Conservation (phyloP, 768 basidiomycete species). For the Amanita subjunquillea region DNA sequence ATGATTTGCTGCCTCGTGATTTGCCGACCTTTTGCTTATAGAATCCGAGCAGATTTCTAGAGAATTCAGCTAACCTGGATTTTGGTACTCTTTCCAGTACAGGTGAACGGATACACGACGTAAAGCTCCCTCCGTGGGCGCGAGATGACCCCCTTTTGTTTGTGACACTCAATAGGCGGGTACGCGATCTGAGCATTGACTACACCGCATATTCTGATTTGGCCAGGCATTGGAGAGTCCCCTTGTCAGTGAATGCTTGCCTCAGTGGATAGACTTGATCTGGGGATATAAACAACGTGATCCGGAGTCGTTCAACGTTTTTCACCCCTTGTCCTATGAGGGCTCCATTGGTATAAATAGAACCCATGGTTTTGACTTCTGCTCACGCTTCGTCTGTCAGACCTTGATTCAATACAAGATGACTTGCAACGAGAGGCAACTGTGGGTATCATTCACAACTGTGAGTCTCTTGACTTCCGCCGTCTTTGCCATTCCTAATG, state of each 20-base stretch:
- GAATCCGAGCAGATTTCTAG: slow-evolving; percentile 50
- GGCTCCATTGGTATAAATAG: slow-evolving; percentile 61
- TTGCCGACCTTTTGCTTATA: neutral
- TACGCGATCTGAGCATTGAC: slow-evolving; percentile 17
- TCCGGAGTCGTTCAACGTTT: slow-evolving; percentile 66
- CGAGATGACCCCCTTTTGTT: slow-evolving; percentile 77
- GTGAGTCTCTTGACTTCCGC: slow-evolving; percentile 26
- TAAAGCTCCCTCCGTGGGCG: slow-evolving; percentile 88
- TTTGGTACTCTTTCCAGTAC: slow-evolving; percentile 67
- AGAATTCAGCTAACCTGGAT: slow-evolving; percentile 71
- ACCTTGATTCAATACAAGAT: slow-evolving; percentile 79
- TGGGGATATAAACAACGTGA: slow-evolving; percentile 88
- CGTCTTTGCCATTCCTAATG: neutral
- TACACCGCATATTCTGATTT: neutral
- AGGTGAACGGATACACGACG: slow-evolving; percentile 77
- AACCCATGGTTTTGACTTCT: neutral
- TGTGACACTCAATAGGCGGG: slow-evolving; percentile 65
- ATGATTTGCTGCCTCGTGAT: slow-evolving; percentile 12
- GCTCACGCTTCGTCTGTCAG: slow-evolving; percentile 23
- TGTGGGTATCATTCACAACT: slow-evolving; percentile 93
- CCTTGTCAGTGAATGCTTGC: slow-evolving; percentile 74
- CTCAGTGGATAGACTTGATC: slow-evolving; percentile 89
- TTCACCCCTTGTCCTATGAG: slow-evolving; percentile 90
- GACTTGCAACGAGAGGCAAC: slow-evolving; percentile 86
- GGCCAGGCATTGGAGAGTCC: slow-evolving; percentile 78